A percentile compares a stretch with the other conserved stretches of the same genome.
Conservation (phyloP, 345 rosid genomes). For the Acer campestre region DNA sequence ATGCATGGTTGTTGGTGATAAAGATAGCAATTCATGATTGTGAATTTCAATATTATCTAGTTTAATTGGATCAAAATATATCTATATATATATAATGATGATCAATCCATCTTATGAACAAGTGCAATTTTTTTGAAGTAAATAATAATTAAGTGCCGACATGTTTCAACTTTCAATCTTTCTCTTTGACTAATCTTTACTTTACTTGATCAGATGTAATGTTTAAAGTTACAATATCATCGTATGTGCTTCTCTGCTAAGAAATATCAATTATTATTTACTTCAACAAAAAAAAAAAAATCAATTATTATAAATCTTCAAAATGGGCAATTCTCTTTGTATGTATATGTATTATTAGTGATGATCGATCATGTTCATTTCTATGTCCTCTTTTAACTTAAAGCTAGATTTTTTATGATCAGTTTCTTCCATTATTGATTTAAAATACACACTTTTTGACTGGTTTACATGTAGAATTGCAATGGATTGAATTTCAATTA, state of each 20-base stretch:
- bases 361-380: not conserved
- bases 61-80: not conserved
- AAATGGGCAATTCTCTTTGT: not conserved
- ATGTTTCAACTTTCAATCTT: not conserved
- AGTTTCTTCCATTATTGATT: conserved; percentile 9
- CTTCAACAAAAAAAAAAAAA: too few species aligned
- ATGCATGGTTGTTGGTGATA: conserved; percentile 34
- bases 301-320: not conserved
- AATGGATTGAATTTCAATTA: conserved; percentile 3
- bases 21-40: conserved; percentile 17
- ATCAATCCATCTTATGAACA: not conserved
- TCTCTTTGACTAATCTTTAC: not conserved
- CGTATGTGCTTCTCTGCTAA: not conserved
- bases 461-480: not conserved
- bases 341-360: not conserved
- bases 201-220: not conserved
- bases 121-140: not conserved
- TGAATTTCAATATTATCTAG: conserved; percentile 3
- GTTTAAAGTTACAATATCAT: not conserved
- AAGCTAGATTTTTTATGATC: not conserved
- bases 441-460: conserved; percentile 12
- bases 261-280: not conserved
- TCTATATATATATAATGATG: not conserved
- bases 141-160: too few species aligned
- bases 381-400: not conserved